These are phyloP conservation scores for Chamaecrista fasciculata DNA, from an alignment of 306 rosid species.

Conservation along the genomic window DNA sequence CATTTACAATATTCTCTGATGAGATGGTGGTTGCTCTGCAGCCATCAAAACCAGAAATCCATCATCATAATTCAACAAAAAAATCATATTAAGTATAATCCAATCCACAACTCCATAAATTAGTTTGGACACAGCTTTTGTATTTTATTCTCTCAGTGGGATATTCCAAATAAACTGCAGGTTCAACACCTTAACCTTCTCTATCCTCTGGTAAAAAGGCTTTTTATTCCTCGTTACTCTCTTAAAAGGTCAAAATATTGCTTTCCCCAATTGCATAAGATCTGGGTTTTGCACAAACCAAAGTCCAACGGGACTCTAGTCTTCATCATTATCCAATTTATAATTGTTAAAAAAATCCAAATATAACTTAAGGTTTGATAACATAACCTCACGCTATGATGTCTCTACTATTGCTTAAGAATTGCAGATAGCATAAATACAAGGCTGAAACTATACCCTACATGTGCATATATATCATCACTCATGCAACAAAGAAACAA, in stretches of 20 bases:
- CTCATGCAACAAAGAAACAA: neutral
- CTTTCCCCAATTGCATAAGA: slow-evolving; percentile 5
- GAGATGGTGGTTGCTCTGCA: slow-evolving; percentile 67
- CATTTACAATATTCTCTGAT: slow-evolving; percentile 59
- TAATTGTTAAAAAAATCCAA: slow-evolving; percentile 3
- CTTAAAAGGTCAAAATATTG: slow-evolving; percentile 22
- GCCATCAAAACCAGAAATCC: slow-evolving; percentile 15
- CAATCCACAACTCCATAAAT: slow-evolving; percentile 5
- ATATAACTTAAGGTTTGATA: neutral
- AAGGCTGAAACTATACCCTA: slow-evolving; percentile 11
- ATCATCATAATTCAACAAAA: slow-evolving; percentile 3
- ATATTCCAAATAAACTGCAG: slow-evolving; percentile 12
- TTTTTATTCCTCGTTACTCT: slow-evolving; percentile 20
- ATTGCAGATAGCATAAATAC: slow-evolving; percentile 2
- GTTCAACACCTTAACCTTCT: slow-evolving; percentile 19
- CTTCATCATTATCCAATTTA: slow-evolving; percentile 18
- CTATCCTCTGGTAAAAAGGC: slow-evolving; percentile 14
- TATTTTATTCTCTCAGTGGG: neutral
- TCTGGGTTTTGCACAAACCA: slow-evolving; percentile 22
- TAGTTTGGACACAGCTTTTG: neutral
- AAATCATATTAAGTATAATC: neutral
- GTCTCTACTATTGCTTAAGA: slow-evolving; percentile 11
- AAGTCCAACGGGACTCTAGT: slow-evolving; percentile 17
- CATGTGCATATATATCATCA: neutral
- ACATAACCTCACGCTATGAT: neutral